phyloP scores from a whole-genome alignment of 768 basidiomycete genomes.

The Termitomyces sp. region DNA sequence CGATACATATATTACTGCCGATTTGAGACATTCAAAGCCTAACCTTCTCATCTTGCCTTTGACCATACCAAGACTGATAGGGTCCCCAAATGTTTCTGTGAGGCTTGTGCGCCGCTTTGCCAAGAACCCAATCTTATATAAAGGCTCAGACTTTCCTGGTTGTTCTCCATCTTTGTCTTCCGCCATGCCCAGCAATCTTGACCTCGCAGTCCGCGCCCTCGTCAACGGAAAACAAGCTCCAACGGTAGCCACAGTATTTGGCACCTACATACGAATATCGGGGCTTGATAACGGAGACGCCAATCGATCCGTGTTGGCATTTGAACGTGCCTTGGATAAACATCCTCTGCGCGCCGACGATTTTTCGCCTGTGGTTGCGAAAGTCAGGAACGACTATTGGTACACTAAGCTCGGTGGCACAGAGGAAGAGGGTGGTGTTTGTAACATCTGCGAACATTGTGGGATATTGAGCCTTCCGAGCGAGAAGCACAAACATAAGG shows the following conservation, averaged over 20 bases:
- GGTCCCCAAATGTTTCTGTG: constrained; percentile 3
- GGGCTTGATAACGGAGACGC: constrained; percentile 9
- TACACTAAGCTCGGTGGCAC: constrained; percentile 16
- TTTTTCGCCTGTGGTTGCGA: constrained; percentile 11
- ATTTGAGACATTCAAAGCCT: not conserved
- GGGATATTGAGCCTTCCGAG: constrained; percentile 4
- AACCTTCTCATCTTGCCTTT: not conserved
- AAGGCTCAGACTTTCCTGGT: not conserved
- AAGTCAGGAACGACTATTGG: constrained; percentile 17
- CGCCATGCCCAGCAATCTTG: constrained; percentile 15
- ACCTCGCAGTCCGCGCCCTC: constrained; percentile 11
- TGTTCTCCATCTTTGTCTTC: not conserved
- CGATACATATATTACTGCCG: not conserved
- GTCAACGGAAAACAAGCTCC: constrained; percentile 6
- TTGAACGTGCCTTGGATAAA: constrained; percentile 18
- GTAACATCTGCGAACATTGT: constrained; percentile 13
- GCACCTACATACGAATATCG: constrained; percentile 13
- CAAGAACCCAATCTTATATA: not conserved
- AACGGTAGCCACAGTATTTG: constrained; percentile 14
- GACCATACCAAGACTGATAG: constrained; percentile 7
- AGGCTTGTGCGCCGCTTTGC: not conserved
- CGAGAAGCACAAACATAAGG: not conserved
- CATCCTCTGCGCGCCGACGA: constrained; percentile 9
- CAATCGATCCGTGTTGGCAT: constrained; percentile 8
- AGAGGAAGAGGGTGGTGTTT: constrained; percentile 7